A percentile compares a stretch with the other conserved stretches of the same genome.
Conservation (phyloP, 768 basidiomycete genomes). For the Scleroderma citrinum region DNA sequence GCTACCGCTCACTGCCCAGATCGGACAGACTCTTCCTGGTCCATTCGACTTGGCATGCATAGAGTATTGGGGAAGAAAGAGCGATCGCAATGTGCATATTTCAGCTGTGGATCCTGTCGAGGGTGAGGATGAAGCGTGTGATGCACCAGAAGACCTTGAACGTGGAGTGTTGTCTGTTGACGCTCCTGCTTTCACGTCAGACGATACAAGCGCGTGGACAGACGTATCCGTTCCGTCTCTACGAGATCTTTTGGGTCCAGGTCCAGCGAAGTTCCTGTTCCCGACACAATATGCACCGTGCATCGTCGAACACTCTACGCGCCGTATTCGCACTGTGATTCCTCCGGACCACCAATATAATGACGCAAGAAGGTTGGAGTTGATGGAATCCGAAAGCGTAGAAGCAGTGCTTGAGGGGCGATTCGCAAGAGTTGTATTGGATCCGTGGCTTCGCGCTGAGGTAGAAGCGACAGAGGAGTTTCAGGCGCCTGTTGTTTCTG, state of each 20-base stretch:
- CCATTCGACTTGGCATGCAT: constrained; percentile 45
- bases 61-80: constrained; percentile 42
- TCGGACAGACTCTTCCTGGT: constrained; percentile 36
- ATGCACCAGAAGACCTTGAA: no score
- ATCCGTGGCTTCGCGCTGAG: constrained; percentile 40
- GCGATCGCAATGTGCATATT: constrained; percentile 25
- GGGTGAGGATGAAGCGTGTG: no score
- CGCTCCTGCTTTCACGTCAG: not conserved
- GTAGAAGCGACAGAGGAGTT: constrained; percentile 34
- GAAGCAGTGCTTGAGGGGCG: constrained; percentile 25
- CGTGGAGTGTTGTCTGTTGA: no score
- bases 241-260: constrained; percentile 43
- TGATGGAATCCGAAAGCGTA: constrained; percentile 32
- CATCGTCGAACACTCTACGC: constrained; percentile 57
- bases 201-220: constrained; percentile 25
- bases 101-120: constrained; percentile 2
- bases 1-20: constrained; percentile 35
- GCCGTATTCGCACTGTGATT: constrained; percentile 46
- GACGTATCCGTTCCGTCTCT: constrained; percentile 25
- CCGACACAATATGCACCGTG: constrained; percentile 57
- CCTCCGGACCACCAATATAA: constrained; percentile 26
- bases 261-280: constrained; percentile 47
- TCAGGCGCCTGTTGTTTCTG: constrained; percentile 24
- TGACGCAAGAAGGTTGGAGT: constrained; percentile 7
- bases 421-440: constrained; percentile 44